Conservation (phyloP, 2,329 filamentous ascomycete genomes). For the Chaetomium sp. region DNA sequence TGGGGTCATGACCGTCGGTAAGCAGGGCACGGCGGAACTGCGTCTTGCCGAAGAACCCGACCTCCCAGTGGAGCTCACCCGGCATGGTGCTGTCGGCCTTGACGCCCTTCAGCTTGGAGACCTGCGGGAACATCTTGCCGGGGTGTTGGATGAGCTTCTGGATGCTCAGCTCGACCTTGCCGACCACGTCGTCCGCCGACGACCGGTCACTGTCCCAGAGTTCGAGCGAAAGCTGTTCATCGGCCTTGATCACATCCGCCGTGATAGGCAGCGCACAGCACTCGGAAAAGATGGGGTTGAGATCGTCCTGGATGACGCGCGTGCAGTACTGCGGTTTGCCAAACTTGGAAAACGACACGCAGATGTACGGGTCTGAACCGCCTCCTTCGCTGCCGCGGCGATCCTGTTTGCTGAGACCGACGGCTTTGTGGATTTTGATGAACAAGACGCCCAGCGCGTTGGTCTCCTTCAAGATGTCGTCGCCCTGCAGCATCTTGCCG, state of each 20-base stretch:
- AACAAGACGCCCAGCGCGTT: slow-evolving; percentile 84
- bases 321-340: slow-evolving; percentile 98
- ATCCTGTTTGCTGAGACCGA: slow-evolving; percentile 88
- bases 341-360: slow-evolving; percentile 90
- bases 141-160: slow-evolving; percentile 94
- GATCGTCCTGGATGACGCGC: slow-evolving; percentile 86
- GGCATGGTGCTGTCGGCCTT: slow-evolving; percentile 85
- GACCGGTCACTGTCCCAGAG: slow-evolving; percentile 94
- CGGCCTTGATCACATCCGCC: slow-evolving; percentile 81
- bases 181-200: slow-evolving; percentile 89
- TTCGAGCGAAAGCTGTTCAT: slow-evolving; percentile 89
- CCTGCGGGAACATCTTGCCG: slow-evolving; percentile 84
- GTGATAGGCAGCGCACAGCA: slow-evolving; percentile 79
- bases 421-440: slow-evolving; percentile 82
- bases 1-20: slow-evolving; percentile 78
- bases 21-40: slow-evolving; percentile 77
- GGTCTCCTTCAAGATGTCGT: slow-evolving; percentile 86
- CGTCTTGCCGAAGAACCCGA: slow-evolving; percentile 90
- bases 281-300: slow-evolving; percentile 91
- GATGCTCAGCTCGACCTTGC: slow-evolving; percentile 88
- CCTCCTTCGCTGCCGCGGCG: slow-evolving; percentile 72
- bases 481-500: slow-evolving; percentile 82
- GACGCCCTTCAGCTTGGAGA: slow-evolving; percentile 75
- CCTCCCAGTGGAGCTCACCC: slow-evolving; percentile 90
- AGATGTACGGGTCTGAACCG: slow-evolving; percentile 93